Evolutionary conservation across 2,329 filamentous ascomycete species (phyloP), one percentile per base, ranked within the genome.

Genomic region (Aquanectria penicillioides): DNA sequence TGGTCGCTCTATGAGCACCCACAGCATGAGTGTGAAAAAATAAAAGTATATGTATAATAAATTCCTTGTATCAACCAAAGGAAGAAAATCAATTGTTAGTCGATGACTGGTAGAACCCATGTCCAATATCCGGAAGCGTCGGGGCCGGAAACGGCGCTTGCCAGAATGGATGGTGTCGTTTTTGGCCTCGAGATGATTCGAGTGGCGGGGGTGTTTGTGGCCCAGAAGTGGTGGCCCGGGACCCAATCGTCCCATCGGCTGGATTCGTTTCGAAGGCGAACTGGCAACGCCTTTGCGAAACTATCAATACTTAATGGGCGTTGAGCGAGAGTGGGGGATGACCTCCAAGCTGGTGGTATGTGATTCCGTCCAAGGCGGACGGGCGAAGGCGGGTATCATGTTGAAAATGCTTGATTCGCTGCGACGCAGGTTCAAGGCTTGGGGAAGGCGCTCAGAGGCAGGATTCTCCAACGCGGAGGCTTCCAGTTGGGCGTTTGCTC

Each of bases 381-480:
- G n/a, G n/a, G n/a, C n/a, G n/a, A n/a, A n/a, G n/a, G n/a, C n/a
- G n/a, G n/a, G n/a, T n/a, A n/a, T n/a, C n/a, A n/a, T n/a, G n/a
- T n/a, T n/a, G n/a, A n/a, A n/a, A n/a, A n/a, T n/a, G n/a, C n/a
- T n/a, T n/a, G n/a, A n/a, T n/a, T n/a, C n/a, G n/a, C n/a, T n/a
- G 29, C 52, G 26, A 6, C 26, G 23, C 46, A 6, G 29, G 37
- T 38, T 43, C 55, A 59, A 11, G 55, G 36, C 28, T 47, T 54
- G 7, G 64, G 66, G 13, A 74, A 71, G 31, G 57, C 62, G 37
- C 62, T 66, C 37, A 74, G 46, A 6, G 73, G 72, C 52, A 75
- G 61, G 55, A 82, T 76, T 22, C 67, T 69, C 77, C 79, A 82
- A 3, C 57, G 61, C 2, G 76, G 75, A 6, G 75, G 70, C 11